phyloP scores from a whole-genome alignment of 148 eudicot genomes.

The Rhododendron ferrugineum region DNA sequence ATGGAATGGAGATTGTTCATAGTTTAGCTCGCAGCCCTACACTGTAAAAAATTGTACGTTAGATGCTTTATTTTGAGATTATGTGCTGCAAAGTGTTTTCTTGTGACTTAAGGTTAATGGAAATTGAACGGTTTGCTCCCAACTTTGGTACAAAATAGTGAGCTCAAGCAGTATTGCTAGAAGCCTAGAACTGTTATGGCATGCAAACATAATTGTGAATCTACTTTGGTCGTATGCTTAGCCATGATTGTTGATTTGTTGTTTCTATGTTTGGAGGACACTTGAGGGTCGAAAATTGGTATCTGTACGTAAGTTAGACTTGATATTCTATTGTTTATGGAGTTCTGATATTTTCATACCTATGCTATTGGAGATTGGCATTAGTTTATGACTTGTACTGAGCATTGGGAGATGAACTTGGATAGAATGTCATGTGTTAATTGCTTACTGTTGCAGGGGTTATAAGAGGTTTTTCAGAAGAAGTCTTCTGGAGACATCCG shows the following conservation, averaged over 20 bases:
- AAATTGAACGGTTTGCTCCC: not conserved
- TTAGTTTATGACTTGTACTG: not conserved
- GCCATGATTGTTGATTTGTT: not conserved
- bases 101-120: not conserved
- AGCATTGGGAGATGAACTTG: not conserved
- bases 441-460: conserved; percentile 28
- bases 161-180: not conserved
- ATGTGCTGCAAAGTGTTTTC: not conserved
- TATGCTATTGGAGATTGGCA: not conserved
- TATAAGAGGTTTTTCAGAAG: conserved; percentile 37
- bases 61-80: not conserved
- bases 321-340: not conserved
- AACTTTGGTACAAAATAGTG: not conserved
- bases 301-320: not conserved
- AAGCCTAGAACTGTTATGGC: not conserved
- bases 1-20: not conserved
- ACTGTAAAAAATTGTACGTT: not conserved
- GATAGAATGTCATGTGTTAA: not conserved
- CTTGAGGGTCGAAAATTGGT: not conserved
- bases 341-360: not conserved
- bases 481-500: conserved; percentile 32
- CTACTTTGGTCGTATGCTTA: not conserved
- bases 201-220: not conserved
- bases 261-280: not conserved
- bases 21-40: not conserved